Evolutionary conservation across 2,329 filamentous ascomycete species (phyloP).

Genomic region (Rutstroemia sp.): DNA sequence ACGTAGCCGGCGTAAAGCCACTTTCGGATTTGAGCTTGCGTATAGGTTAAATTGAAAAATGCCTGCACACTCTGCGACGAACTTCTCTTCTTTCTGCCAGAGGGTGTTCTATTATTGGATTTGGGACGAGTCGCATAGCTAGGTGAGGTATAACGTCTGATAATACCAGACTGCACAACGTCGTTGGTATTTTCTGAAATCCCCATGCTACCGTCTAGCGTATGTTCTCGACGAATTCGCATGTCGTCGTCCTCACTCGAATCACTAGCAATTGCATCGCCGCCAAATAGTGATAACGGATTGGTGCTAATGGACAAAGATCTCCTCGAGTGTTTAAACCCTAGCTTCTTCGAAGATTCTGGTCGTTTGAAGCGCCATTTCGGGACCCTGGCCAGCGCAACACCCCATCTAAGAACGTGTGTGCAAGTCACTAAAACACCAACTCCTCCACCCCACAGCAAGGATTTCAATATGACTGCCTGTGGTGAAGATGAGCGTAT

Average conservation of each 20-base stretch:
- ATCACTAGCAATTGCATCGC: conserved; percentile 15
- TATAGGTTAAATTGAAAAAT: conserved; percentile 72
- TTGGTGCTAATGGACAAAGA: conserved; percentile 14
- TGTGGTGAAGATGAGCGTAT: conserved; percentile 76
- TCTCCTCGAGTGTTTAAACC: neutral
- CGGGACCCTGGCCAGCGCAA: conserved; percentile 79
- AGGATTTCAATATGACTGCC: conserved; percentile 72
- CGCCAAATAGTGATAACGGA: conserved; percentile 15
- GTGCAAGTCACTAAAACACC: conserved; percentile 66
- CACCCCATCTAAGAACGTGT: conserved; percentile 72
- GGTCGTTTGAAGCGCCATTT: conserved; percentile 77
- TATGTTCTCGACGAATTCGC: neutral
- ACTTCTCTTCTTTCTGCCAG: conserved; percentile 58
- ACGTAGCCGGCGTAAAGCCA: conserved; percentile 79
- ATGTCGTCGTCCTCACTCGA: conserved; percentile 20
- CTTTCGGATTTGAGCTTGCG: conserved; percentile 68
- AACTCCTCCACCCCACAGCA: conserved; percentile 81
- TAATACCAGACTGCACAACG: conserved; percentile 4
- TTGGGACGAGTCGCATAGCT: conserved; percentile 30
- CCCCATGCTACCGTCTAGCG: neutral
- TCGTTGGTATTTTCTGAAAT: neutral
- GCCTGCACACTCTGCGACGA: conserved; percentile 59
- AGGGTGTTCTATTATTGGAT: conserved; percentile 42
- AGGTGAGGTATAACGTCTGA: conserved; percentile 46
- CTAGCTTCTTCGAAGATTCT: neutral